These are phyloP conservation scores for Aureobasidium sp. DNA, from an alignment of 2,329 filamentous ascomycete genomes.

Conservation along the genomic window DNA sequence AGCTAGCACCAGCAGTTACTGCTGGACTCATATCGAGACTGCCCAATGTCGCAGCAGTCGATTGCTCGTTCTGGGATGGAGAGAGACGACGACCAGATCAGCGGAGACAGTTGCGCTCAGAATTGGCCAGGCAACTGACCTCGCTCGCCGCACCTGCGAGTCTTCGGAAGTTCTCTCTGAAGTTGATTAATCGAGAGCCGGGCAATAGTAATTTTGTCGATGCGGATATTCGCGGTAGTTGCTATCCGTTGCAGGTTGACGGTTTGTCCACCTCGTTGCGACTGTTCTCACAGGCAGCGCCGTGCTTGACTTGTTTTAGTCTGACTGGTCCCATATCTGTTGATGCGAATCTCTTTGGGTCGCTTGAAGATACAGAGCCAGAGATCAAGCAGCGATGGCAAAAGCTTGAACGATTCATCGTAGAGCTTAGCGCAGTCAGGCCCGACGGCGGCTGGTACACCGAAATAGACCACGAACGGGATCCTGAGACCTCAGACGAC, in stretches of 20 bases:
- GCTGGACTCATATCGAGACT: background rate
- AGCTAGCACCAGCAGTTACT: background rate
- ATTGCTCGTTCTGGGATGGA: background rate
- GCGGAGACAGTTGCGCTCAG: background rate
- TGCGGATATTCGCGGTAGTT: background rate
- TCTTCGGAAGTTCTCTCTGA: background rate
- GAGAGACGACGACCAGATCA: background rate
- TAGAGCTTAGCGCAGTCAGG: background rate
- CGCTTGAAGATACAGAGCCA: background rate
- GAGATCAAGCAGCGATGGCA: background rate
- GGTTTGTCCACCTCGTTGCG: background rate
- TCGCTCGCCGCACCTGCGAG: background rate
- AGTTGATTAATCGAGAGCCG: background rate
- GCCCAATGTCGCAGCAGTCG: background rate
- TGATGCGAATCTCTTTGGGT: background rate
- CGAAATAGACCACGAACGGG: background rate
- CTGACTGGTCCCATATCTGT: background rate
- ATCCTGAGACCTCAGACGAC: background rate
- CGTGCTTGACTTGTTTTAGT: background rate
- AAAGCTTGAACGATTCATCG: background rate
- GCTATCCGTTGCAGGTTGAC: background rate
- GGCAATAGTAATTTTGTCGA: background rate
- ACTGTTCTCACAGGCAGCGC: background rate
- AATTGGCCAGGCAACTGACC: background rate
- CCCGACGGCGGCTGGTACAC: conserved; percentile 9